A percentile compares a stretch with the other conserved stretches of the same genome.
Conservation (phyloP, 73 alveolate species). For the Paramecium primaurelia region DNA sequence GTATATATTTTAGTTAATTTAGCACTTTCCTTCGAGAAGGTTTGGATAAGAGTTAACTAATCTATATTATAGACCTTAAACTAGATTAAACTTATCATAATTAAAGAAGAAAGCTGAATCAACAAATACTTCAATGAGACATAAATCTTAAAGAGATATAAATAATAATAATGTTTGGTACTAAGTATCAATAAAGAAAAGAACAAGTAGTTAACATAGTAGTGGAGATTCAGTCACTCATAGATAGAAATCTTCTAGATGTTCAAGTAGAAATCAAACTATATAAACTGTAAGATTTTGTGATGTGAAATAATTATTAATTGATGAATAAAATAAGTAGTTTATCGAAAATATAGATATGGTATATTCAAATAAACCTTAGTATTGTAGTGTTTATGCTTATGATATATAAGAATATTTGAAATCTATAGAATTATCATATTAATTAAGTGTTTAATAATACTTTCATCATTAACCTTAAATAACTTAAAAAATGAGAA, state of each 20-base stretch:
- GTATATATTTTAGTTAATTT: neutral
- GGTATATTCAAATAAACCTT: slow-evolving; percentile 29
- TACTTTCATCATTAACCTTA: slow-evolving; percentile 61
- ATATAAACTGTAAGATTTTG: slow-evolving; percentile 15
- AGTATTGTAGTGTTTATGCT: slow-evolving; percentile 48
- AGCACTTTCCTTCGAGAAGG: neutral
- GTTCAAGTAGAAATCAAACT: neutral
- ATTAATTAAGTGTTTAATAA: neutral
- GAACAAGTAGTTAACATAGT: slow-evolving; percentile 2
- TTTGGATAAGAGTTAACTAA: slow-evolving; percentile 42
- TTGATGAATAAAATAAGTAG: neutral
- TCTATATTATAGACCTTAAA: neutral
- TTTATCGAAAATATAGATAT: slow-evolving; percentile 24
- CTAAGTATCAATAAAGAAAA: neutral
- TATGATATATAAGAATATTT: slow-evolving; percentile 56
- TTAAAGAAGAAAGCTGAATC: neutral
- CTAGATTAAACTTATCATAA: neutral
- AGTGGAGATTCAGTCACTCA: neutral
- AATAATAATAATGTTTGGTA: neutral
- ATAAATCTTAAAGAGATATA: slow-evolving; percentile 29
- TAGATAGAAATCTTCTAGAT: neutral
- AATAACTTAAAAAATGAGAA: slow-evolving; percentile 75
- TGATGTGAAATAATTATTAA: neutral
- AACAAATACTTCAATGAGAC: neutral
- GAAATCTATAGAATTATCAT: slow-evolving; percentile 23